Evolutionary conservation across 345 rosid species (phyloP).

Genomic region (Noccaea caerulescens): DNA sequence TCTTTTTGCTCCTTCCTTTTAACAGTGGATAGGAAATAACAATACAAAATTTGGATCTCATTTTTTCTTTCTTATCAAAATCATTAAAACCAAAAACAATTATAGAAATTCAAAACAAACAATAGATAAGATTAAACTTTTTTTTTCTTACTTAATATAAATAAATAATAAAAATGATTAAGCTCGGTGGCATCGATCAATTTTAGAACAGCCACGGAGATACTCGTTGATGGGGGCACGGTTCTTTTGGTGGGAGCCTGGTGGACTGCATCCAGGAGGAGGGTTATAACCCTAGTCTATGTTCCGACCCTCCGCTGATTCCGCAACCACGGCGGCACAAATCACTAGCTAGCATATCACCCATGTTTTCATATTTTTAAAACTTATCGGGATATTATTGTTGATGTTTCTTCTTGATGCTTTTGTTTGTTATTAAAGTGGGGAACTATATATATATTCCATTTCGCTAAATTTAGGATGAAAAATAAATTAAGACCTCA

Average conservation of each 20-base stretch:
- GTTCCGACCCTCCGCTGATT: neutral
- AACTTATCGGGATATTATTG: neutral
- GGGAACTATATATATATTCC: neutral
- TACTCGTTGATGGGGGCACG: neutral
- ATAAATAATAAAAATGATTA: no score
- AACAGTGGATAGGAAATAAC: no score
- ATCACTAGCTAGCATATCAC: slow-evolving; percentile 17
- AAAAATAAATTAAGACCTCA: neutral
- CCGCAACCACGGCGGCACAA: neutral
- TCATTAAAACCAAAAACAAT: no score
- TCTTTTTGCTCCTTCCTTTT: no score
- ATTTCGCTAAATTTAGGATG: neutral
- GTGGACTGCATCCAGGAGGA: slow-evolving; percentile 10
- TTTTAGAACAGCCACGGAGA: neutral
- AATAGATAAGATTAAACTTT: no score
- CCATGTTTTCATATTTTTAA: slow-evolving; percentile 13
- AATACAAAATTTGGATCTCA: no score
- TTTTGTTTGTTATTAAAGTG: neutral
- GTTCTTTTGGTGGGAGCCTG: neutral
- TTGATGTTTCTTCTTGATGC: neutral
- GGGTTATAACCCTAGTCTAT: neutral
- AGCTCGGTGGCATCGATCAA: neutral
- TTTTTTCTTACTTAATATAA: no score
- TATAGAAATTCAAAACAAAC: no score
- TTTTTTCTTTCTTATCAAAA: no score